Percentiles rank a stretch among this genome's conserved stretches.
These are phyloP conservation scores for Exobasidium rhododendri DNA, from an alignment of 1,284 basidiomycete genomes.

Conservation along the genomic window DNA sequence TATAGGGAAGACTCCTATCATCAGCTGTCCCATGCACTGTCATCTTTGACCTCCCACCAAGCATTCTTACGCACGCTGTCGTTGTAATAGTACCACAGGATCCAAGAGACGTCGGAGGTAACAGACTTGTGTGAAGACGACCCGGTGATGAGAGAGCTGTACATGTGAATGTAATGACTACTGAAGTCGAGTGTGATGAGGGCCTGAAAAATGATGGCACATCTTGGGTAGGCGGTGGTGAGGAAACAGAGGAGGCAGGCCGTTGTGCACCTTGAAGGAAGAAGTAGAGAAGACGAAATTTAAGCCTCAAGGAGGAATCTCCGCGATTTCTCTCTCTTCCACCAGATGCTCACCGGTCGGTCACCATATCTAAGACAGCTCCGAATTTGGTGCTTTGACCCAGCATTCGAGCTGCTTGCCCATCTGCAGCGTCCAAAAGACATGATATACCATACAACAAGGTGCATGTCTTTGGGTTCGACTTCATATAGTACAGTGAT, in stretches of 20 bases:
- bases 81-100: slow-evolving; percentile 91
- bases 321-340: neutral
- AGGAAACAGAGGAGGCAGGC: slow-evolving; percentile 92
- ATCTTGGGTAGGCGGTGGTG: slow-evolving; percentile 78
- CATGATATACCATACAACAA: slow-evolving; percentile 87
- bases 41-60: too few species aligned
- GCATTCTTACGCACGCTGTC: slow-evolving; percentile 61
- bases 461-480: slow-evolving; percentile 83
- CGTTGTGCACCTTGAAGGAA: slow-evolving; percentile 77
- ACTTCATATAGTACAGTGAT: slow-evolving; percentile 81
- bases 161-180: slow-evolving; percentile 99
- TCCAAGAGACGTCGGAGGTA: slow-evolving; percentile 82
- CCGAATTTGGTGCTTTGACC: slow-evolving; percentile 91
- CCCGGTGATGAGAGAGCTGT: slow-evolving; percentile 91
- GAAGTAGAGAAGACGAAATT: neutral
- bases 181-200: slow-evolving; percentile 96
- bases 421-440: slow-evolving; percentile 91
- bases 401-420: slow-evolving; percentile 82
- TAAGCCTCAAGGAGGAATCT: too few species aligned
- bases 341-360: slow-evolving; percentile 67
- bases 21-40: neutral
- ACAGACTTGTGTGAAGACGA: slow-evolving; percentile 89
- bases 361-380: slow-evolving; percentile 98
- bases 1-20: slow-evolving; percentile 15
- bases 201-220: slow-evolving; percentile 82